These are phyloP conservation scores for Sordaria brevicollis DNA, from an alignment of 495 filamentous ascomycete species.

Conservation along the genomic window DNA sequence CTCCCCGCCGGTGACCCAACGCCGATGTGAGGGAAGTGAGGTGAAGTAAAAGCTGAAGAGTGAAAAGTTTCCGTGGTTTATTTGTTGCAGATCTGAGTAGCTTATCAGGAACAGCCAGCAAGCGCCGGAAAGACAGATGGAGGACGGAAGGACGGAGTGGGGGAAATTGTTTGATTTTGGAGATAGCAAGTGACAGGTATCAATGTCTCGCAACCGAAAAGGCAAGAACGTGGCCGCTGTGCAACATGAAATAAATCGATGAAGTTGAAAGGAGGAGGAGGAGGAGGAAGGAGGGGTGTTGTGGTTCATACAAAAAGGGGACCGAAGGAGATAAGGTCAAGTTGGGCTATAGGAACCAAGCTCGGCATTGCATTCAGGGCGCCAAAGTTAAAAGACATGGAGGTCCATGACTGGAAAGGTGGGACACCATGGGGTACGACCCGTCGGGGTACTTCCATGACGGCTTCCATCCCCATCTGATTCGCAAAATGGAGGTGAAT, in stretches of 20 bases:
- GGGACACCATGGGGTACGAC: background rate
- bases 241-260: background rate
- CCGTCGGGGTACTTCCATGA: background rate
- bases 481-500: background rate
- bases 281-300: background rate
- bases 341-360: background rate
- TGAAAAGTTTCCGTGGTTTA: background rate
- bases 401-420: background rate
- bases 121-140: background rate
- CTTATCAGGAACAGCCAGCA: background rate
- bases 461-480: too few relatives aligned
- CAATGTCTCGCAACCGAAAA: background rate
- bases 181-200: background rate
- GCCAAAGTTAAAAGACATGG: background rate
- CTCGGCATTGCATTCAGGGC: background rate
- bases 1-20: background rate
- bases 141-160: background rate
- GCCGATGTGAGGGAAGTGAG: background rate
- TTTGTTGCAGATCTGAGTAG: background rate
- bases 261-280: background rate
- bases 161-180: background rate
- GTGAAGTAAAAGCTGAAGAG: background rate
- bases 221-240: background rate
- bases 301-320: background rate
- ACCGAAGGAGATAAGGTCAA: background rate